Conservation (phyloP, 2,329 filamentous ascomycete genomes). For the Bipolaris zeicola region DNA sequence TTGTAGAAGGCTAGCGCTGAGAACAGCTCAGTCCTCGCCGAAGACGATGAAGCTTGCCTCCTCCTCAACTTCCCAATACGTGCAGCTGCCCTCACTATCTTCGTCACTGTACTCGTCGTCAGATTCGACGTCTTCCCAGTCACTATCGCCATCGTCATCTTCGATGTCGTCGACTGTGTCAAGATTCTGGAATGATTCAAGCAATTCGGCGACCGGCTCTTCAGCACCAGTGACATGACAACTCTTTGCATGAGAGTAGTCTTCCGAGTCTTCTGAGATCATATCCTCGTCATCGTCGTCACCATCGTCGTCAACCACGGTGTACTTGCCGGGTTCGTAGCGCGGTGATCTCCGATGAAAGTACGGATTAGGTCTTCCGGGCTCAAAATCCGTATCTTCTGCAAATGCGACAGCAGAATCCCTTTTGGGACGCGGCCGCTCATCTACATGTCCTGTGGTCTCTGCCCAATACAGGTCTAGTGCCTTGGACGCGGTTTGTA, state of each 20-base stretch:
- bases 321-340: slow-evolving; percentile 39
- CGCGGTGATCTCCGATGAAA: slow-evolving; percentile 34
- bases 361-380: slow-evolving; percentile 30
- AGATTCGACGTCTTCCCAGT: slow-evolving; percentile 31
- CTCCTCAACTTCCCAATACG: slow-evolving; percentile 25
- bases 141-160: slow-evolving; percentile 26
- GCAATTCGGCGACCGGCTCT: neutral
- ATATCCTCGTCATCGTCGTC: slow-evolving; percentile 15
- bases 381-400: slow-evolving; percentile 28
- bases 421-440: slow-evolving; percentile 10
- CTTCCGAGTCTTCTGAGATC: slow-evolving; percentile 29
- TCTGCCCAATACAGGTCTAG: slow-evolving; percentile 35
- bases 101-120: slow-evolving; percentile 21
- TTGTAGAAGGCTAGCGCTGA: neutral
- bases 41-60: slow-evolving; percentile 32
- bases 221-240: slow-evolving; percentile 3
- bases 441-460: slow-evolving; percentile 8
- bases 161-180: slow-evolving; percentile 11
- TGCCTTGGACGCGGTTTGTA: slow-evolving; percentile 33
- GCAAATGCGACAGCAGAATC: slow-evolving; percentile 25
- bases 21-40: slow-evolving; percentile 23
- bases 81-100: slow-evolving; percentile 15
- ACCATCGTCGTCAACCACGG: slow-evolving; percentile 5
- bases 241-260: slow-evolving; percentile 18
- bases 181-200: neutral